phyloP scores from a whole-genome alignment of 1,139 yeast genomes.

The Debaryomyces coudertii region DNA sequence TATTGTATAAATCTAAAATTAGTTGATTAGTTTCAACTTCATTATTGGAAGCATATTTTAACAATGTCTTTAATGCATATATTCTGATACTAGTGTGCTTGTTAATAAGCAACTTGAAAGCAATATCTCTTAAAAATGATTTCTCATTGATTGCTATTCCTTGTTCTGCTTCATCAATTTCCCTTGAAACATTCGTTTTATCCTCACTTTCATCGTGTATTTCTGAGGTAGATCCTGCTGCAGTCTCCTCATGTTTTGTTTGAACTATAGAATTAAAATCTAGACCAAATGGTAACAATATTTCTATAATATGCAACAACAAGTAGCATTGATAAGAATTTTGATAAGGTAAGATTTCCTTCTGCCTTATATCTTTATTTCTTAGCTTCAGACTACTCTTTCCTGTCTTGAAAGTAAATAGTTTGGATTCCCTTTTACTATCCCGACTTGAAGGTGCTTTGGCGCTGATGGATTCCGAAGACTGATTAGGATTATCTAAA shows the following conservation, averaged over 20 bases:
- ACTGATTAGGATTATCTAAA: constrained; percentile 11
- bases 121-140: constrained; percentile 33
- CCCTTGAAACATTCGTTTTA: constrained; percentile 14
- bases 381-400: constrained; percentile 25
- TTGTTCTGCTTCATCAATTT: constrained; percentile 28
- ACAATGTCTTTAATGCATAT: constrained; percentile 37
- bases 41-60: constrained; percentile 35
- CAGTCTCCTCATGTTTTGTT: constrained; percentile 8
- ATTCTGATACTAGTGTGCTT: constrained; percentile 39
- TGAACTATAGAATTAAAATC: constrained; percentile 33
- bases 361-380: constrained; percentile 21
- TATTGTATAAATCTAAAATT: constrained; percentile 35
- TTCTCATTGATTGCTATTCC: constrained; percentile 19
- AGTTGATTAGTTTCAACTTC: constrained; percentile 43
- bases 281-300: constrained; percentile 42
- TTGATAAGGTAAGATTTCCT: constrained; percentile 32
- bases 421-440: constrained; percentile 30
- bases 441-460: constrained; percentile 14
- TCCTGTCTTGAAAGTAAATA: constrained; percentile 32
- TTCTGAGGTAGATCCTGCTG: constrained; percentile 14
- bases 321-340: constrained; percentile 42
- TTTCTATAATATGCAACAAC: constrained; percentile 34
- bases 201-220: constrained; percentile 17
- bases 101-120: constrained; percentile 39
- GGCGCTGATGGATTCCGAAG: constrained; percentile 12